phyloP scores from a whole-genome alignment of 208 protist species.

The Wallacemonas collosoma region DNA sequence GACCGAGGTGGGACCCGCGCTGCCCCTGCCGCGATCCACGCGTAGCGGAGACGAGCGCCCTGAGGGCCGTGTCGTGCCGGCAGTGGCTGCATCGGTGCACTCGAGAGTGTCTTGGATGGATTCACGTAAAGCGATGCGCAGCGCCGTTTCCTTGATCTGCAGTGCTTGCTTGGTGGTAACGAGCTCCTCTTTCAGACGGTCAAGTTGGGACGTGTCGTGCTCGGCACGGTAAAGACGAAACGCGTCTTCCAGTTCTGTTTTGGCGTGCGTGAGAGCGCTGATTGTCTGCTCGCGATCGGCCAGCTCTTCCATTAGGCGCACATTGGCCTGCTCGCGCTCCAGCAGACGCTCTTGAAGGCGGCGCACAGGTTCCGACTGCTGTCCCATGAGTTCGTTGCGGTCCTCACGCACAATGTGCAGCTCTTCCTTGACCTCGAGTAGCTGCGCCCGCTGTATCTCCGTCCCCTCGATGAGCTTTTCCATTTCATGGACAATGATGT shows the following conservation, averaged over 20 bases:
- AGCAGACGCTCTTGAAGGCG: constrained; percentile 47
- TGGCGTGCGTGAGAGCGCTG: constrained; percentile 5
- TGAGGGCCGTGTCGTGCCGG: too few relatives aligned
- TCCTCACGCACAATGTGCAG: constrained; percentile 70
- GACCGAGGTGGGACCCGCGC: too few relatives aligned
- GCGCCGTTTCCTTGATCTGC: constrained; percentile 42
- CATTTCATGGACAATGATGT: background rate
- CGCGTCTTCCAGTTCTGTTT: background rate
- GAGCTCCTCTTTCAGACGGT: constrained; percentile 24
- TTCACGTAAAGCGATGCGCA: constrained; percentile 46
- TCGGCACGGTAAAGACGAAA: constrained; percentile 23
- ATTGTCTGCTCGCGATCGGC: background rate
- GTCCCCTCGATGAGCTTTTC: constrained; percentile 4
- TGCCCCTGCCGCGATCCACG: too few relatives aligned
- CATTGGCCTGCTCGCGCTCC: constrained; percentile 34
- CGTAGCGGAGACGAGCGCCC: too few relatives aligned
- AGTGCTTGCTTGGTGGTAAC: constrained; percentile 26
- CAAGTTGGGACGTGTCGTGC: constrained; percentile 22
- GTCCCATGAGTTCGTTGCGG: constrained; percentile 67
- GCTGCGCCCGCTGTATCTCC: constrained; percentile 12
- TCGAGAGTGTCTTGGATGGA: constrained; percentile 6
- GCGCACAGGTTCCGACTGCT: constrained; percentile 50
- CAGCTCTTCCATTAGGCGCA: background rate
- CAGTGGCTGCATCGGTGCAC: background rate
- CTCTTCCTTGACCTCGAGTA: constrained; percentile 48